Evolutionary conservation across 2,329 filamentous ascomycete species (phyloP), one percentile per base, ranked within the genome.

Genomic region (Dichotomopilus funicola): DNA sequence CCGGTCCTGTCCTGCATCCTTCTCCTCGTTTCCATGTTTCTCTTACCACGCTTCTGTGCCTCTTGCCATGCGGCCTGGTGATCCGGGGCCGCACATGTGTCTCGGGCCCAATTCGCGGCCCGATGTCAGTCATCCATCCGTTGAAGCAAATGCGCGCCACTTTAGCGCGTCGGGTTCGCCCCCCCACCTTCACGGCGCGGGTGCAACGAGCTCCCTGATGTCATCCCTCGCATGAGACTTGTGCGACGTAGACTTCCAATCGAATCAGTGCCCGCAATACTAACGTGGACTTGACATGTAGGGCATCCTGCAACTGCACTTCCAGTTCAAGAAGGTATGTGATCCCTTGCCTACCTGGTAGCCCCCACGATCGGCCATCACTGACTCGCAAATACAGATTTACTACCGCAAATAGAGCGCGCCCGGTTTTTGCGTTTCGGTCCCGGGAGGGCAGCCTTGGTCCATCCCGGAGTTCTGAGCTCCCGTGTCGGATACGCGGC

Each of bases 281-380:
- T 64, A 47, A 63, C 53, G 6, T 35, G 58, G 55, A 55, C 57
- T 48, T 53, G 36, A 62, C 34, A 27, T 27, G 19, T 68, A 95
- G 89, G 92, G 92, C 52, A 96, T 97, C 65, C 76, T 99, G 56
- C 91, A 96, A 73, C 81, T 99, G 56, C 92, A 97, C 70, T 99
- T 99, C 71, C 91, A 96, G 71, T 96, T 97, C 78, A 99, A 97
- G 73, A 95, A 96, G 83, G 91, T 95, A 72, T 67, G 72, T 63
- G 54, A 49, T 34, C 2, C 19, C 19, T 27, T 27, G 19, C 19
- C 19, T 27, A 27, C 19, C 19, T 27, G 19, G 19, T 27, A 27
- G 19, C 19, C 19, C 19, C 19, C 19, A 27, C 19, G 19, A 27
- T 27, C 19, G 19, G 19, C 19, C 19, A 27, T 27, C 19, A 27